Base-by-base conservation (phyloP, 331 rosid species). In the Saraca asoca region DNA sequence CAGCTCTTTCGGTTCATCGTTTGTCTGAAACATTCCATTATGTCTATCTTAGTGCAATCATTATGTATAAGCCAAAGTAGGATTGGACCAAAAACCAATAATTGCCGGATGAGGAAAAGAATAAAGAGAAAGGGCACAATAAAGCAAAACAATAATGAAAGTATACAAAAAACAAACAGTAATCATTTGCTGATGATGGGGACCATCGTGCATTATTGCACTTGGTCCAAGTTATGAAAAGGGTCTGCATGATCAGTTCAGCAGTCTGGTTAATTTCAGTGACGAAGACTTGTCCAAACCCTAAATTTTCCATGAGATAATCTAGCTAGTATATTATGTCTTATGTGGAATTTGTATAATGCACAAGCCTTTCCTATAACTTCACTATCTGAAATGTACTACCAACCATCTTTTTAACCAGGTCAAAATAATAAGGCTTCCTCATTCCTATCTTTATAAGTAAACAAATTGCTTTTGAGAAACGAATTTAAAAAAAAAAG, bases 1-100 rank as follows among this genome's bases (percentile, higher is more conserved):
- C 80, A 43, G 58, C 29, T 83, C 90, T 76, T 72, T 87, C 70
- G 53, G 75, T 51, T 76, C 85, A 51, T 83, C 85, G 74, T 82
- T 87, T 73, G 81, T 54, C 88, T 68, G 51, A 75, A 75, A 71
- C 58, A 78, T 62, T 58, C 71, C 66, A 52, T 51, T 19, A 55
- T 69, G 63, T n/a, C 15, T 49, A 39, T 60, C 69, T 42, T 45
- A 64, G 56, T 52, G 63, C 34, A 53, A 59, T 69, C 52, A 62
- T 31, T 61, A n/a, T 64, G 75, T 42, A 69, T 33, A 58, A 44
- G 66, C 51, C 42, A 50, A 8, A 12, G 43, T 39, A 53, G 24
- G 55, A 1, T 9, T 54, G 61, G 35, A 50, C 53, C 7, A 5
- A 42, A n/a, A 68, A 46, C 14, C 46, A 70, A 67, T 63, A 42